A percentile compares a stretch with the other conserved stretches of the same genome.
phyloP scores from a whole-genome alignment of 139 green algal genomes.

The Limnomonas spitsbergensis region DNA sequence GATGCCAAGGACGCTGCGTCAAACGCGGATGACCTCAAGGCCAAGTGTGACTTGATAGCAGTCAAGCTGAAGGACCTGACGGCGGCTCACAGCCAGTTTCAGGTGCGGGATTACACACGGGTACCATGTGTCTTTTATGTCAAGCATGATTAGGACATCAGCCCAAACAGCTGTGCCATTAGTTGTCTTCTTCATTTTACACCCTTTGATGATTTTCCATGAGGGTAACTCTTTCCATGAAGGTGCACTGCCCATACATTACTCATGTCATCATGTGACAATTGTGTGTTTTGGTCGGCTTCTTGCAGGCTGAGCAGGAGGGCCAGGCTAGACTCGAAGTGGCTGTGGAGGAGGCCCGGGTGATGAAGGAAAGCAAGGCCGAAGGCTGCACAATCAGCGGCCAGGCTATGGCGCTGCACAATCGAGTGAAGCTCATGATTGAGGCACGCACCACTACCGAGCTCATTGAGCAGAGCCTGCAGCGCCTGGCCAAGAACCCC shows the following conservation, averaged over 20 bases:
- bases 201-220: too few species aligned
- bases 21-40: not conserved
- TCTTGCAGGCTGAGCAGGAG: not conserved
- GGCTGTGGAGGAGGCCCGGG: not conserved
- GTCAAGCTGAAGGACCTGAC: slow-evolving; percentile 7
- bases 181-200: too few species aligned
- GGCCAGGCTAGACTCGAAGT: not conserved
- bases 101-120: not conserved
- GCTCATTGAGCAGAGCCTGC: not conserved
- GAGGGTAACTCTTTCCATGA: too few species aligned
- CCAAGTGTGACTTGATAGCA: not conserved
- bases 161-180: too few species aligned
- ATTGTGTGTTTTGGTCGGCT: too few species aligned
- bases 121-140: too few species aligned
- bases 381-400: not conserved
- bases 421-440: not conserved
- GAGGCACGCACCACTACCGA: not conserved
- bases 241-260: too few species aligned
- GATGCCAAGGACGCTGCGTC: not conserved
- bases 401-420: not conserved
- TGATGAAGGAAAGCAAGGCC: not conserved
- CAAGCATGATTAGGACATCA: too few species aligned
- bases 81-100: not conserved
- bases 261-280: too few species aligned
- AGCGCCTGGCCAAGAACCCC: not conserved